Evolutionary conservation across 371 early-diverging fungal genomes (phyloP).

Genomic region (Apophysomyces ossiformis): DNA sequence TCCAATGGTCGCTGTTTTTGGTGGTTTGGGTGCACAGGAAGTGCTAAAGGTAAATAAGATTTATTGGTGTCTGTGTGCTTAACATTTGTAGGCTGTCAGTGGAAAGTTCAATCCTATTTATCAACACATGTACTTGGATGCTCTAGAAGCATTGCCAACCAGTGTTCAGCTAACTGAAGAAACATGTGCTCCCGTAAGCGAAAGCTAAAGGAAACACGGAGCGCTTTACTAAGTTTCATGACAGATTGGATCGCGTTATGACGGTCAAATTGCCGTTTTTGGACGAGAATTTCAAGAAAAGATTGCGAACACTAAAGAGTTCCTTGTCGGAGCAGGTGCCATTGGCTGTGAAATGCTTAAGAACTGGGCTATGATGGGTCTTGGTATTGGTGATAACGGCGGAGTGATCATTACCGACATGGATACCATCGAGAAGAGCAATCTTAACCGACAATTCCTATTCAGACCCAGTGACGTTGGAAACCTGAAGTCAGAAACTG

Average conservation of each 20-base stretch:
- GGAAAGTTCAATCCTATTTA: slow-evolving; percentile 97
- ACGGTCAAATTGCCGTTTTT: slow-evolving; percentile 95
- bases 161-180: slow-evolving; percentile 70
- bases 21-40: slow-evolving; percentile 99
- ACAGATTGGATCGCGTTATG: slow-evolving; percentile 85
- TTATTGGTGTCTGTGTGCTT: not conserved
- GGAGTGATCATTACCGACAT: slow-evolving; percentile 97
- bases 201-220: not conserved
- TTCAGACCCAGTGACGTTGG: slow-evolving; percentile 95
- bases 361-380: slow-evolving; percentile 99
- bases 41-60: slow-evolving; percentile 86
- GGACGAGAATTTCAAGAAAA: slow-evolving; percentile 91
- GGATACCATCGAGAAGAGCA: slow-evolving; percentile 99
- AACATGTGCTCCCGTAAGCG: slow-evolving; percentile 68
- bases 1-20: slow-evolving; percentile 98
- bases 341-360: slow-evolving; percentile 99
- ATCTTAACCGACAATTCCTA: slow-evolving; percentile 98
- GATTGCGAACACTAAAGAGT: slow-evolving; percentile 88
- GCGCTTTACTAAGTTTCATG: not conserved
- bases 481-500: slow-evolving; percentile 95
- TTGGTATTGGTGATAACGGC: slow-evolving; percentile 90
- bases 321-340: slow-evolving; percentile 99
- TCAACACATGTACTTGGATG: slow-evolving; percentile 99
- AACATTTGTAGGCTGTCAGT: slow-evolving; percentile 63
- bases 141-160: slow-evolving; percentile 91